Evolutionary conservation across 108 stramenopile genomes (phyloP).

Genomic region (Cyclotella baltica): DNA sequence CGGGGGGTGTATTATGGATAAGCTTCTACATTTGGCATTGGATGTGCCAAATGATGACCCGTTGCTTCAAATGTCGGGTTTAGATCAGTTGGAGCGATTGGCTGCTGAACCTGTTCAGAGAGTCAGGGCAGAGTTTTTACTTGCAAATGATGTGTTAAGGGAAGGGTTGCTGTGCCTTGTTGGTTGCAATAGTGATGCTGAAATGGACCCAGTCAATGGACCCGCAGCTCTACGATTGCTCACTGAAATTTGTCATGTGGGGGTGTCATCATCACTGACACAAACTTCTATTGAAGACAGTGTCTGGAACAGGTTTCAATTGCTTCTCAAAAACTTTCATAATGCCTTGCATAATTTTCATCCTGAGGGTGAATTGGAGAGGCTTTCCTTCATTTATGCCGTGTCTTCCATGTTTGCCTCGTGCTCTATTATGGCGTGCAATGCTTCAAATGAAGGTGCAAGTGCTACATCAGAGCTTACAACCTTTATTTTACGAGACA

Average conservation of each 20-base stretch:
- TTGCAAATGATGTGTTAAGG: conserved; percentile 29
- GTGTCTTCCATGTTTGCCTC: conserved; percentile 48
- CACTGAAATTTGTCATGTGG: conserved; percentile 50
- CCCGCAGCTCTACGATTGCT: conserved; percentile 39
- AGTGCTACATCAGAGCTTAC: conserved; percentile 12
- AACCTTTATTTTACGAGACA: conserved; percentile 31
- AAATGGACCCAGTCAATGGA: conserved; percentile 46
- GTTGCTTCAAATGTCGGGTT: conserved; percentile 42
- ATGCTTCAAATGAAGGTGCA: conserved; percentile 5
- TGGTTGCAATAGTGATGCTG: conserved; percentile 18
- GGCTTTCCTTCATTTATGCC: conserved; percentile 43
- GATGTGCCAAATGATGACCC: conserved; percentile 36
- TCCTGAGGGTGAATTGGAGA: conserved; percentile 40
- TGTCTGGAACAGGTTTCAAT: conserved; percentile 23
- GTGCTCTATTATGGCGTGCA: conserved; percentile 26
- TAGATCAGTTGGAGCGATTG: conserved; percentile 46
- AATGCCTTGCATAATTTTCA: conserved; percentile 30
- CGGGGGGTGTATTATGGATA: conserved; percentile 29
- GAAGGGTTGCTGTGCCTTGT: conserved; percentile 37
- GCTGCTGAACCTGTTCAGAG: conserved; percentile 11
- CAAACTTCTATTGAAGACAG: not conserved
- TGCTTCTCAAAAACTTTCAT: conserved; percentile 34
- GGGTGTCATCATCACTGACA: conserved; percentile 20
- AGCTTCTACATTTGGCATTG: conserved; percentile 34
- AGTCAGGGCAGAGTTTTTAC: conserved; percentile 39